Conservation (phyloP, 768 basidiomycete genomes). For the Kwoniella sp. region DNA sequence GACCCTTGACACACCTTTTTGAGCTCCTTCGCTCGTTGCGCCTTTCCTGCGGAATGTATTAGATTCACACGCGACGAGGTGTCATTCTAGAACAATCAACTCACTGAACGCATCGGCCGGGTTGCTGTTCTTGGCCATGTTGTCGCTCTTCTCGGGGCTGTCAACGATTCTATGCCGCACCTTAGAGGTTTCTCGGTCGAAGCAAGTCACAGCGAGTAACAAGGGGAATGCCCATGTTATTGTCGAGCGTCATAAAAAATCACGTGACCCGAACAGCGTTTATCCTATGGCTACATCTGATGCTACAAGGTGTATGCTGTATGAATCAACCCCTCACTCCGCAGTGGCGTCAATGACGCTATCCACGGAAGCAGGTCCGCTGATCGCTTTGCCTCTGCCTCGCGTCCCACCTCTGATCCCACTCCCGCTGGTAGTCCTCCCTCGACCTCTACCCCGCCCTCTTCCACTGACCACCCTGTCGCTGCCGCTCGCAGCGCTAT, state of each 20-base stretch:
- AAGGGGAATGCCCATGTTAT: too few relatives aligned
- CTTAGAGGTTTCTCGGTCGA: too few relatives aligned
- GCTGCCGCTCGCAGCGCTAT: not conserved
- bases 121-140: constrained; percentile 85
- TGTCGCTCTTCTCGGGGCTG: too few relatives aligned
- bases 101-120: constrained; percentile 89
- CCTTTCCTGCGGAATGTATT: constrained; percentile 64
- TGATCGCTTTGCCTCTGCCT: not conserved
- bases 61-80: not conserved
- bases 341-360: too few relatives aligned
- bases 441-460: not conserved
- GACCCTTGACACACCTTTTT: constrained; percentile 66
- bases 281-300: too few relatives aligned
- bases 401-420: constrained; percentile 4
- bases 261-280: too few relatives aligned
- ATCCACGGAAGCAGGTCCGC: too few relatives aligned
- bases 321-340: too few relatives aligned
- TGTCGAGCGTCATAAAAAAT: too few relatives aligned
- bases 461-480: not conserved
- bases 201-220: too few relatives aligned
- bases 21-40: constrained; percentile 86
- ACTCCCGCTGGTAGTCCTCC: constrained; percentile 1
- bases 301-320: too few relatives aligned
- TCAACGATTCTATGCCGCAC: too few relatives aligned
- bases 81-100: constrained; percentile 48